Evolutionary conservation across 352 stramenopile species (phyloP), one percentile per base, ranked within the genome.

Genomic region (Pythium dissotocum): DNA sequence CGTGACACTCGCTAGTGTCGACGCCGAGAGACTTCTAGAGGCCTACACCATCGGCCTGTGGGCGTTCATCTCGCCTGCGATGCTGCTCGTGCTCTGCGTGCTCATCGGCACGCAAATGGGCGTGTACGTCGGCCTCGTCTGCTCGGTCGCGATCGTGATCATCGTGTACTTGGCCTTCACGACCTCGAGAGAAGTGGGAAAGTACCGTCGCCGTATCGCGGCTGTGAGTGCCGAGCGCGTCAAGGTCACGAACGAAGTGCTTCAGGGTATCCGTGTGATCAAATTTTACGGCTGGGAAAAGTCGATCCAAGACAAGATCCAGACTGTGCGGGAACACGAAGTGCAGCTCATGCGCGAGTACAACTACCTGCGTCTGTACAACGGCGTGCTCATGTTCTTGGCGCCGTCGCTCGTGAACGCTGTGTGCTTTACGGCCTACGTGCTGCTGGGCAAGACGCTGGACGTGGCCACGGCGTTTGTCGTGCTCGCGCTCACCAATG

Each of bases 401-500:
- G 85, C 97, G 3, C 96, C 95, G 18, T 90, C 98, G 14, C 58
- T 98, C 13, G 90, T 99, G 2, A 93, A 92, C 1, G 67, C 98
- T 10, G 83, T 88, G 2, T 97, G 91, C 16, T 99, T 99, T 56
- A 18, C 74, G 5, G 67, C 75, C 3, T 94, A 92, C 58, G 71
- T 89, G 10, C 32, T 82, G 6, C 58, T 80, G 5, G 97, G 93
- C 0, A 73, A 99, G 36, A 69, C 79, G 2, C 72, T 99, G 16
- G 94, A 97, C 49, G 94, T 98, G 7, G 78, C 91, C 0, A 89
- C 83, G 12, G 95, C 96, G 26, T 96, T 99, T 56, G 98, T 96
- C 4, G 84, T 97, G 7, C 73, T 99, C 13, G 90, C 96, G 28
- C 76, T 99, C 59, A 83, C 82, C 53, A 88, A 88, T 38, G 71